A percentile compares a stretch with the other conserved stretches of the same genome.
These are phyloP conservation scores for Scedosporium boydii DNA, from an alignment of 2,329 filamentous ascomycete genomes.

Conservation along the genomic window DNA sequence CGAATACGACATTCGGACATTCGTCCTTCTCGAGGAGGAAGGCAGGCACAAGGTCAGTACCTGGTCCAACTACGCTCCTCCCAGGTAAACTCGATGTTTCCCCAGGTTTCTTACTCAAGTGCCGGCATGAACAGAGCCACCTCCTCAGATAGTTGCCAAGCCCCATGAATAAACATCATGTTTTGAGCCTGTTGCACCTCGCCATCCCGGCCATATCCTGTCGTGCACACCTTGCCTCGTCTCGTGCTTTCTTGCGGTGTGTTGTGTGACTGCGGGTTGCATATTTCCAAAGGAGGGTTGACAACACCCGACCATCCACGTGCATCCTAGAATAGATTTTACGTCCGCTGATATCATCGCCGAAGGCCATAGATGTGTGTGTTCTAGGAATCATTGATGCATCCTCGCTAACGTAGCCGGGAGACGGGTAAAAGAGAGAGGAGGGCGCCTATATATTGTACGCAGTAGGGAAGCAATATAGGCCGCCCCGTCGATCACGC, in stretches of 20 bases:
- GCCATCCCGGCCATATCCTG: neutral
- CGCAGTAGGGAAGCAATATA: neutral
- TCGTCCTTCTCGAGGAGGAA: too few species aligned
- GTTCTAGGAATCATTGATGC: neutral
- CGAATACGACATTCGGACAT: too few species aligned
- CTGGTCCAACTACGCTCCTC: neutral
- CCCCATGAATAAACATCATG: neutral
- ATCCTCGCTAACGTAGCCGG: neutral
- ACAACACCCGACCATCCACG: neutral
- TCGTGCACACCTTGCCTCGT: neutral
- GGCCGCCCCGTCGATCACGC: neutral
- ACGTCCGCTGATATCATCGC: neutral
- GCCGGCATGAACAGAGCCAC: slow-evolving; percentile 1
- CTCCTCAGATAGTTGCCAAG: neutral
- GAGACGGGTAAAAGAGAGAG: neutral
- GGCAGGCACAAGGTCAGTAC: too few species aligned
- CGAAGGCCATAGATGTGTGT: neutral
- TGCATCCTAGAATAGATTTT: neutral
- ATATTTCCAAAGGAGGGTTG: neutral
- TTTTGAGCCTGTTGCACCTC: neutral
- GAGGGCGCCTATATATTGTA: neutral
- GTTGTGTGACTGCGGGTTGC: neutral
- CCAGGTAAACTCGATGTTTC: neutral
- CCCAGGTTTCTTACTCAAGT: neutral
- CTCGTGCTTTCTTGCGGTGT: neutral